Percentiles rank a stretch among this genome's conserved stretches.
These are phyloP conservation scores for Arbutus unedo DNA, from an alignment of 148 eudicot species.

Conservation along the genomic window DNA sequence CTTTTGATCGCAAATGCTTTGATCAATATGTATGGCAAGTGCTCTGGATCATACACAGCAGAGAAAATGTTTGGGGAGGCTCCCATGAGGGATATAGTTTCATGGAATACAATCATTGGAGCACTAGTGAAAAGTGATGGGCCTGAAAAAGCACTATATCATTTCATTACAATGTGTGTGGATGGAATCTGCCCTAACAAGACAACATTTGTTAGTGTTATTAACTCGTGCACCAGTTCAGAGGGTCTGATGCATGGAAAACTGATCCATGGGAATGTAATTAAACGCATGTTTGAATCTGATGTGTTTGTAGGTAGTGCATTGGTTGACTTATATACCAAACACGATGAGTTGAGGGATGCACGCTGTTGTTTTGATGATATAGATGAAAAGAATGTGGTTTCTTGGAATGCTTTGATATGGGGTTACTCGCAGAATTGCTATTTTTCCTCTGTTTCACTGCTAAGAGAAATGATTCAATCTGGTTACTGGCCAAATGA, in stretches of 20 bases:
- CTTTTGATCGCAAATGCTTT: conserved; percentile 50
- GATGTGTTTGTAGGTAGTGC: conserved; percentile 66
- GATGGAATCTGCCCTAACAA: conserved; percentile 44
- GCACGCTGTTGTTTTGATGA: conserved; percentile 59
- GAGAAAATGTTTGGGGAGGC: conserved; percentile 43
- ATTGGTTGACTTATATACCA: conserved; percentile 63
- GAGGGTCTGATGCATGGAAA: conserved; percentile 34
- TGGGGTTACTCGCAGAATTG: conserved; percentile 35
- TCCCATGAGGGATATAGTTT: conserved; percentile 47
- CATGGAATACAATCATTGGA: conserved; percentile 67
- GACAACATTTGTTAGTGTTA: conserved; percentile 43
- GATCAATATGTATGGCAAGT: conserved; percentile 56
- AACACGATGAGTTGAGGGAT: conserved; percentile 36
- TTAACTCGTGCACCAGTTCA: conserved; percentile 46
- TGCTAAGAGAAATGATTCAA: conserved; percentile 53
- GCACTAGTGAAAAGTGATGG: conserved; percentile 35
- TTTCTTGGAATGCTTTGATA: conserved; percentile 72
- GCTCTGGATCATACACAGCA: conserved; percentile 24
- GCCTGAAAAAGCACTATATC: conserved; percentile 40
- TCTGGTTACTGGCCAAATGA: conserved; percentile 49
- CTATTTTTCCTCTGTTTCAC: conserved; percentile 19
- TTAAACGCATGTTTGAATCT: conserved; percentile 36
- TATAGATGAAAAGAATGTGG: conserved; percentile 50
- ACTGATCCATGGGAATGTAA: conserved; percentile 53
- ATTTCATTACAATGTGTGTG: conserved; percentile 30